phyloP scores from a whole-genome alignment of 2,329 filamentous ascomycete species.

The Penicillium sp. region DNA sequence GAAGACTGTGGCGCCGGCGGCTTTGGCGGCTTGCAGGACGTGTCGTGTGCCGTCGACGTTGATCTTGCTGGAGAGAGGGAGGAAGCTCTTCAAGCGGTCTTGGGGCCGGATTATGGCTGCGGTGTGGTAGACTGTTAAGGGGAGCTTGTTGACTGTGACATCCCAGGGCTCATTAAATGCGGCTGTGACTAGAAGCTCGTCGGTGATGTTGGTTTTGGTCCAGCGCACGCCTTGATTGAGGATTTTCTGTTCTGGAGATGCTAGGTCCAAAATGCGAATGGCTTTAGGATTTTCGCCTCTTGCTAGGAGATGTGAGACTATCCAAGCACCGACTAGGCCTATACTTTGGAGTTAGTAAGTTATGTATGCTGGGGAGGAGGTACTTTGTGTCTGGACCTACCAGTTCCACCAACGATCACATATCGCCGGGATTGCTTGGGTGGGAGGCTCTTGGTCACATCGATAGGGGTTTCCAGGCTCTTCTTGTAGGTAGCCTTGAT shows the following conservation, averaged over 20 bases:
- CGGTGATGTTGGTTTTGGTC: slow-evolving; percentile 53
- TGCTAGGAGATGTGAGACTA: slow-evolving; percentile 54
- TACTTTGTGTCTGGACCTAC: slow-evolving; percentile 22
- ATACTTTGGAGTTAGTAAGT: slow-evolving; percentile 11
- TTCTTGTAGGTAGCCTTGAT: slow-evolving; percentile 34
- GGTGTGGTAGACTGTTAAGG: slow-evolving; percentile 59
- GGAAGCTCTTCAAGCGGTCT: slow-evolving; percentile 49
- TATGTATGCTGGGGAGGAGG: not conserved
- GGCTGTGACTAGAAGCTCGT: slow-evolving; percentile 42
- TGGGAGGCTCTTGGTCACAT: slow-evolving; percentile 37
- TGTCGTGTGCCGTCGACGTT: slow-evolving; percentile 54
- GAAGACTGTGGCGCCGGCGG: slow-evolving; percentile 51
- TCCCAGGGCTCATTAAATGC: slow-evolving; percentile 54
- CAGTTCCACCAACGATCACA: slow-evolving; percentile 41
- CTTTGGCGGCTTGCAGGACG: slow-evolving; percentile 49
- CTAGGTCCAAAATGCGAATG: slow-evolving; percentile 57
- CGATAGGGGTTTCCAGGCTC: slow-evolving; percentile 28
- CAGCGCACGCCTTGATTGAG: slow-evolving; percentile 48
- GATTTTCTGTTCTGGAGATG: slow-evolving; percentile 45
- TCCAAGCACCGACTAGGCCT: slow-evolving; percentile 58
- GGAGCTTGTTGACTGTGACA: slow-evolving; percentile 40
- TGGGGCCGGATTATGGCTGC: slow-evolving; percentile 55
- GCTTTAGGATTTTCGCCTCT: slow-evolving; percentile 52
- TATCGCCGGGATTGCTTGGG: slow-evolving; percentile 41
- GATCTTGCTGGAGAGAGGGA: slow-evolving; percentile 48